Base-by-base conservation (phyloP, 805 yeast species). In the Cyberlindnera xishuangbannaensis region DNA sequence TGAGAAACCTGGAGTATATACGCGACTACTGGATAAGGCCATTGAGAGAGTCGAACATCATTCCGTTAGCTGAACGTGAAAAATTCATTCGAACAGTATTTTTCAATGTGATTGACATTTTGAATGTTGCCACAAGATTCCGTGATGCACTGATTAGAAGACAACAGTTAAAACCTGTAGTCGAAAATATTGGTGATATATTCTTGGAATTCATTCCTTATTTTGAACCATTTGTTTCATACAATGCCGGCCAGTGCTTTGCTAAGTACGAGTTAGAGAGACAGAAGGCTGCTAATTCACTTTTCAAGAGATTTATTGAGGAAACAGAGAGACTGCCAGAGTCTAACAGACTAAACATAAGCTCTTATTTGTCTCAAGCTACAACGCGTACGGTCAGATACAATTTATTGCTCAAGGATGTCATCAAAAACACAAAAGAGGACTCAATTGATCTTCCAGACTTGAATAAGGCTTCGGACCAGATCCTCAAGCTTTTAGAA, bases 351-450 rank as follows among this genome's bases (percentile, higher is more conserved):
- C 76, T 90, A 39, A 97, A 94, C 59, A 78, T 92, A 34, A 83
- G 90, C 17, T 92, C 97, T 0, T 92, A 87, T 51, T 68, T 92
- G 43, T 85, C 95, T 6, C 94, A 90, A 52, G 97, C 97, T 32
- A 88, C 95, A 2, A 87, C 96, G 12, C 74, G 98, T 55, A 87
- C 96, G 20, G 97, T 97, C 8, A 69, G 97, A 45, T 92, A 92
- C 60, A 95, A 95, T 44, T 63, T 92, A 31, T 67, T 92, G 37
- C 67, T 90, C 15, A 79, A 75, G 37, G 92, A 90, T 30, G 83
- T 92, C 22, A 65, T 85, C 44, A 90, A 92, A 55, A 74, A 77
- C 43, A 87, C 97, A 0, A 73, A 70, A 33, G 79, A 80, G n/a
- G 83, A 76, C 17, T 78, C 84, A 1, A 96, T 88, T 36, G 71